Percentiles rank a stretch among this genome's conserved stretches.
These are phyloP conservation scores for Ilyonectria mors-panacis DNA, from an alignment of 2,329 filamentous ascomycete species.

Conservation along the genomic window DNA sequence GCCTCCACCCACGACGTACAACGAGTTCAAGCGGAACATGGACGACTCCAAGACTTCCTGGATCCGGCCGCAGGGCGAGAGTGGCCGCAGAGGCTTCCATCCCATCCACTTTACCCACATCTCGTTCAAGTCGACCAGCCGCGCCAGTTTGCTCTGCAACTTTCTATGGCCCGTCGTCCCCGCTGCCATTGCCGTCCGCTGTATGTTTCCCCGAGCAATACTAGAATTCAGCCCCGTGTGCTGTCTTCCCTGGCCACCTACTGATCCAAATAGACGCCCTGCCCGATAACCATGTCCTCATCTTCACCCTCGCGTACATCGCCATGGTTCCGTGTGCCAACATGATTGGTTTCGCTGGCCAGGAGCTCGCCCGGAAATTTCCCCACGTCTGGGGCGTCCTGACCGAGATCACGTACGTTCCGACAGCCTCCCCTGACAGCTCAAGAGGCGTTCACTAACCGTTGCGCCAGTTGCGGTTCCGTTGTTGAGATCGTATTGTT, in stretches of 20 bases:
- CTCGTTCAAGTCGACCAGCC: conserved; percentile 60
- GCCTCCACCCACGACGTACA: conserved; percentile 49
- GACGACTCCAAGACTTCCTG: conserved; percentile 33
- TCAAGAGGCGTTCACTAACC: conserved; percentile 19
- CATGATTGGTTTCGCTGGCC: conserved; percentile 63
- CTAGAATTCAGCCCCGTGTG: too few species aligned
- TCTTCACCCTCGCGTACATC: conserved; percentile 65
- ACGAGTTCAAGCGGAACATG: conserved; percentile 37
- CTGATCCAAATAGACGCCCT: conserved; percentile 51
- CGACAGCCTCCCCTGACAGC: background rate
- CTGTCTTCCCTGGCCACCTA: background rate
- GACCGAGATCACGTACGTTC: conserved; percentile 67
- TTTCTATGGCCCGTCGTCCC: conserved; percentile 66
- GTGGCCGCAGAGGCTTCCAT: conserved; percentile 61
- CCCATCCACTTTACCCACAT: conserved; percentile 61
- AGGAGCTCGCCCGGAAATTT: conserved; percentile 85
- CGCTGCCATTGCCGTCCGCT: conserved; percentile 62
- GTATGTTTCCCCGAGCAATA: conserved; percentile 40
- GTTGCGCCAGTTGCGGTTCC: conserved; percentile 69
- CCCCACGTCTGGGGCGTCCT: conserved; percentile 80
- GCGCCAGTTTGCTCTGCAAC: conserved; percentile 63
- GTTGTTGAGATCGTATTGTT: conserved; percentile 88
- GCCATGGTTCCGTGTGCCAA: conserved; percentile 68
- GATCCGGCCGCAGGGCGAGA: conserved; percentile 57
- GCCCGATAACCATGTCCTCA: conserved; percentile 57